phyloP scores from a whole-genome alignment of 768 basidiomycete genomes.

The Hericium rajendrae region DNA sequence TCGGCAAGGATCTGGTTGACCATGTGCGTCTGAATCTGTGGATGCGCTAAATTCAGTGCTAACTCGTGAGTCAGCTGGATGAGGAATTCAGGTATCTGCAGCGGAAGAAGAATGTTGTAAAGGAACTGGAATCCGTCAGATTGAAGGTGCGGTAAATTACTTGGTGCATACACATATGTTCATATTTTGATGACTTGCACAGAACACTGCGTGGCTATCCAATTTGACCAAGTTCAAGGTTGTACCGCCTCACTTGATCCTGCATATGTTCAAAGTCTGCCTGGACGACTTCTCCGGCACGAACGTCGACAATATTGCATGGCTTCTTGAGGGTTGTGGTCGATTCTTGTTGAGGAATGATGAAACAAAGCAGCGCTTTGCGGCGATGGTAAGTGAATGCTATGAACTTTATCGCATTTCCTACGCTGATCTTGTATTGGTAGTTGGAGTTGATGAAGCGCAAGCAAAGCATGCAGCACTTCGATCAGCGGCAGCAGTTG shows the following conservation, averaged over 20 bases:
- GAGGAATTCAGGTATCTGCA: constrained; percentile 96
- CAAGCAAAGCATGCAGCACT: constrained; percentile 87
- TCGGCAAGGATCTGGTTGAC: constrained; percentile 74
- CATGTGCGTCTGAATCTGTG: constrained; percentile 41
- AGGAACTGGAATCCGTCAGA: constrained; percentile 78
- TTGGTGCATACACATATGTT: background rate
- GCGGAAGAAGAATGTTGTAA: constrained; percentile 85
- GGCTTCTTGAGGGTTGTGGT: constrained; percentile 89
- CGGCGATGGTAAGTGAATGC: constrained; percentile 59
- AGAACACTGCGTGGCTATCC: constrained; percentile 86
- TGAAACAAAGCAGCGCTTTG: constrained; percentile 78
- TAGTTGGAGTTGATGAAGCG: constrained; percentile 91
- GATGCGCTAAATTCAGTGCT: background rate
- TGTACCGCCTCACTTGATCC: constrained; percentile 82
- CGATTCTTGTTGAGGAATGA: constrained; percentile 83
- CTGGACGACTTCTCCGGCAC: constrained; percentile 89
- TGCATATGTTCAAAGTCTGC: constrained; percentile 96
- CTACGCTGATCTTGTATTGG: background rate
- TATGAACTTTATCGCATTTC: too few species aligned
- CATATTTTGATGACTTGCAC: background rate
- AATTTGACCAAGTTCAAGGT: constrained; percentile 95
- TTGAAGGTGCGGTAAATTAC: constrained; percentile 49
- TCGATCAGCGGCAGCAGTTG: constrained; percentile 83
- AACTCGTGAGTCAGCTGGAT: constrained; percentile 53
- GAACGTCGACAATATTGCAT: constrained; percentile 89